A percentile compares a stretch with the other conserved stretches of the same genome.
These are phyloP conservation scores for Boletus subluridellus DNA, from an alignment of 1,284 basidiomycete genomes.

Conservation along the genomic window DNA sequence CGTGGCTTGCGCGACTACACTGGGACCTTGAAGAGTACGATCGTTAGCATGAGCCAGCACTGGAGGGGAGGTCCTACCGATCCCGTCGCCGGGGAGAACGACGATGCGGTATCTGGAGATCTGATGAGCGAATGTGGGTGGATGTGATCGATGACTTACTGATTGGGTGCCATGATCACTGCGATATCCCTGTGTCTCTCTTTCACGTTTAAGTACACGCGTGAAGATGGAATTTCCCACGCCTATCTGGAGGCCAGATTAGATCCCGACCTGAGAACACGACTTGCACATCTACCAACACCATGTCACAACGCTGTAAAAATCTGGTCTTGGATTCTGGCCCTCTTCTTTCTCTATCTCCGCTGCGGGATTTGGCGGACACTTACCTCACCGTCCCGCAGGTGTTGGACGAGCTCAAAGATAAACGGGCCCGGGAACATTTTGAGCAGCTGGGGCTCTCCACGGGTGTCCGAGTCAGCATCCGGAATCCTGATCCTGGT, in stretches of 20 bases:
- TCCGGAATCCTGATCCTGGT: slow-evolving; percentile 69
- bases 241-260: slow-evolving; percentile 2
- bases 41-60: slow-evolving; percentile 5
- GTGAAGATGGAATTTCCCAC: slow-evolving; percentile 15
- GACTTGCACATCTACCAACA: background rate
- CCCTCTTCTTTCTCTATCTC: slow-evolving; percentile 82
- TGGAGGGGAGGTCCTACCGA: slow-evolving; percentile 55
- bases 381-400: slow-evolving; percentile 85
- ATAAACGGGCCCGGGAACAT: slow-evolving; percentile 81
- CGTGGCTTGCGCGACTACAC: slow-evolving; percentile 87
- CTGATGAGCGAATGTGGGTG: slow-evolving; percentile 7
- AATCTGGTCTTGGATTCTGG: slow-evolving; percentile 89
- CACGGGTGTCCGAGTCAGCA: slow-evolving; percentile 72
- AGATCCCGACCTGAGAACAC: slow-evolving; percentile 2
- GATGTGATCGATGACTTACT: slow-evolving; percentile 32
- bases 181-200: background rate
- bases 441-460: slow-evolving; percentile 73
- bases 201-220: background rate
- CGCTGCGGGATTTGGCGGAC: slow-evolving; percentile 79
- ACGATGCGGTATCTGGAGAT: slow-evolving; percentile 75
- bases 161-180: slow-evolving; percentile 40
- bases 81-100: slow-evolving; percentile 93
- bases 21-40: slow-evolving; percentile 66
- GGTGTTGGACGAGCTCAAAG: slow-evolving; percentile 85
- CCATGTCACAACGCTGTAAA: slow-evolving; percentile 54